These are phyloP conservation scores for Tolypocladium pustulatum DNA, from an alignment of 2,329 filamentous ascomycete genomes.

Conservation along the genomic window DNA sequence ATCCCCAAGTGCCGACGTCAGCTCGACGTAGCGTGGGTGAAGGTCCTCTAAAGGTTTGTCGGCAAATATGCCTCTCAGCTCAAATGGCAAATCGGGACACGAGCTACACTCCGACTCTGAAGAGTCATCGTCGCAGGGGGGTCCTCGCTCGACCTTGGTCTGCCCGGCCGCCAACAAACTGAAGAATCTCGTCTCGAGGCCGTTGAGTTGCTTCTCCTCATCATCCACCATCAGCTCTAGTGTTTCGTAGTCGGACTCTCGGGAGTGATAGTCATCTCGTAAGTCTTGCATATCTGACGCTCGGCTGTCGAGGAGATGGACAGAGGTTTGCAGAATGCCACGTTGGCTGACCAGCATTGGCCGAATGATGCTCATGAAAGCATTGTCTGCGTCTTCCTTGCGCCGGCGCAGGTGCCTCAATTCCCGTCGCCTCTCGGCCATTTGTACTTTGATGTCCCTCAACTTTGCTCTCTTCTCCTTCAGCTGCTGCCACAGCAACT, in stretches of 20 bases:
- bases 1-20: slow-evolving; percentile 32
- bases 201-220: slow-evolving; percentile 22
- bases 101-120: slow-evolving; percentile 1
- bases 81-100: slow-evolving; percentile 15
- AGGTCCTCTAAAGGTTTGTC: slow-evolving; percentile 25
- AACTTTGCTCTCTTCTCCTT: slow-evolving; percentile 21
- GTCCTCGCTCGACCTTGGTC: slow-evolving; percentile 4
- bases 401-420: slow-evolving; percentile 19
- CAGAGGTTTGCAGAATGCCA: slow-evolving; percentile 8
- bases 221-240: slow-evolving; percentile 23
- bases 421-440: slow-evolving; percentile 20
- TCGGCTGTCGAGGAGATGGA: slow-evolving; percentile 15
- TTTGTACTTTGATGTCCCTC: slow-evolving; percentile 17
- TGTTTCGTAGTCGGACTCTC: slow-evolving; percentile 25
- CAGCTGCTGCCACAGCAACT: slow-evolving; percentile 23
- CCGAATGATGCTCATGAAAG: slow-evolving; percentile 27
- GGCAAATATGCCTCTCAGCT: slow-evolving; percentile 23
- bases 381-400: slow-evolving; percentile 27
- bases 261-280: slow-evolving; percentile 25
- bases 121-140: neutral
- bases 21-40: slow-evolving; percentile 35
- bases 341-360: slow-evolving; percentile 21
- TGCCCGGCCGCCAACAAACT: slow-evolving; percentile 22
- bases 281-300: slow-evolving; percentile 25
- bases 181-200: slow-evolving; percentile 27